Base-by-base conservation (phyloP, 495 filamentous ascomycete species). In the Xylaria intraflava region DNA sequence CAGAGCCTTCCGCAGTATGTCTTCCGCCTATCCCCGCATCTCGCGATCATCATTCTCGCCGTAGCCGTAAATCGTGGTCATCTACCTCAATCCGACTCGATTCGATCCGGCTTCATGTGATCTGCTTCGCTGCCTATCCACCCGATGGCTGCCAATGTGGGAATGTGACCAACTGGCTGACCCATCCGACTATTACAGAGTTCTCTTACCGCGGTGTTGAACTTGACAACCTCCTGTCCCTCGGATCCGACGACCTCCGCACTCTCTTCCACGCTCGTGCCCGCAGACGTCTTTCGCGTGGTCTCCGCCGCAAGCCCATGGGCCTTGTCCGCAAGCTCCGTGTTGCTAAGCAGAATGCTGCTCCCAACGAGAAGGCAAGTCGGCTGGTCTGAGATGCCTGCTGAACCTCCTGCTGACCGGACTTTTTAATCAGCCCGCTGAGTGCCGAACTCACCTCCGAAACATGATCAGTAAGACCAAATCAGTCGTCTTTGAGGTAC, bases 311-410 rank as follows among this genome's bases (percentile, higher is more conserved):
- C 81, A 95, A 95, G 84, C 93, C 93, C 70, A 96, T 97, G 93
- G 94, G 94, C 64, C 80, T 98, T 64, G 97, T 98, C 83, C 96
- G 96, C 85, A 97, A 96, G 83, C 87, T 98, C 65, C 93, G 93
- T 76, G 96, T 95, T 80, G 86, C 93, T 67, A 98, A 98, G 88
- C 91, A 96, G 77, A 92, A 97, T 83, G 93, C 93, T 62, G 93
- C 90, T 81, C 94, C 93, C 67, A 98, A 98, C 81, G 93, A 98
- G 90, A 97, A 97, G 51, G 51, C 43, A 47, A 53, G 42, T 23
- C 1, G 8, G 33, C 9, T 22, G n/a, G 35, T 83, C 65, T n/a
- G 11, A 7, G 23, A 27, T 1, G 24, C 7, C 10, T 35, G 1
- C 23, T 10, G 35, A 38, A 35, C 45, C 10, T 6, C 31, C 46